Conservation (phyloP, 352 stramenopile species). For the Lagenidium giganteum region DNA sequence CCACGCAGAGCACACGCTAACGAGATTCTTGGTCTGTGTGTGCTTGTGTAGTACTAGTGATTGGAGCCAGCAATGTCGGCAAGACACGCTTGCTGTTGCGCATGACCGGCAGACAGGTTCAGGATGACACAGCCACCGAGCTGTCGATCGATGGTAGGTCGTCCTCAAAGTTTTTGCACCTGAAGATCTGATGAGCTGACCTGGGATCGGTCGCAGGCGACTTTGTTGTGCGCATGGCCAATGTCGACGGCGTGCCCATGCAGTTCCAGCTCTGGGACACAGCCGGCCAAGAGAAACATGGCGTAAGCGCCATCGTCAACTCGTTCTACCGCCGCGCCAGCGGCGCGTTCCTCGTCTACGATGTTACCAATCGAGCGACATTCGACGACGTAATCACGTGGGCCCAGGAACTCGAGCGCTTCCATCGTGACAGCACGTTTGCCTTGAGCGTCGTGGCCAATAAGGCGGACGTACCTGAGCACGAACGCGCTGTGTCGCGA, state of each 20-base stretch:
- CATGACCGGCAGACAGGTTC: slow-evolving; percentile 14
- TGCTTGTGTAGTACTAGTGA: slow-evolving; percentile 27
- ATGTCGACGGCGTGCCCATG: slow-evolving; percentile 21
- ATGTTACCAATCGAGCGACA: slow-evolving; percentile 25
- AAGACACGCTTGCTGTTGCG: slow-evolving; percentile 34
- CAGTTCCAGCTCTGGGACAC: slow-evolving; percentile 59
- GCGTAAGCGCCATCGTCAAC: slow-evolving; percentile 20
- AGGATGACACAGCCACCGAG: too few species aligned
- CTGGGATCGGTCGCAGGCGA: slow-evolving; percentile 17
- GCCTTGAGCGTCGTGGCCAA: slow-evolving; percentile 31
- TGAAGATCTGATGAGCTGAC: too few species aligned
- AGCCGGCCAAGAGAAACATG: slow-evolving; percentile 39
- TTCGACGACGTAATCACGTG: slow-evolving; percentile 27
- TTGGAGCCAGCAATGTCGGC: slow-evolving; percentile 32
- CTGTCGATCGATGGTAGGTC: not conserved
- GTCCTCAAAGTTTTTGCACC: too few species aligned
- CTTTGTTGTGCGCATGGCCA: slow-evolving; percentile 29
- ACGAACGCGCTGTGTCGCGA: not conserved
- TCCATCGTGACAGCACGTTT: slow-evolving; percentile 15
- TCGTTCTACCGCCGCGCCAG: slow-evolving; percentile 39
- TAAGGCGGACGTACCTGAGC: not conserved
- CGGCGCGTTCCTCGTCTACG: slow-evolving; percentile 41
- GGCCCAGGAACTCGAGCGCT: slow-evolving; percentile 20
- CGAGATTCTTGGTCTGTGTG: not conserved
- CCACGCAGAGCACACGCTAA: too few species aligned